Base-by-base conservation (phyloP, 169 alveolate genomes). In the Plasmodium blacklocki region DNA sequence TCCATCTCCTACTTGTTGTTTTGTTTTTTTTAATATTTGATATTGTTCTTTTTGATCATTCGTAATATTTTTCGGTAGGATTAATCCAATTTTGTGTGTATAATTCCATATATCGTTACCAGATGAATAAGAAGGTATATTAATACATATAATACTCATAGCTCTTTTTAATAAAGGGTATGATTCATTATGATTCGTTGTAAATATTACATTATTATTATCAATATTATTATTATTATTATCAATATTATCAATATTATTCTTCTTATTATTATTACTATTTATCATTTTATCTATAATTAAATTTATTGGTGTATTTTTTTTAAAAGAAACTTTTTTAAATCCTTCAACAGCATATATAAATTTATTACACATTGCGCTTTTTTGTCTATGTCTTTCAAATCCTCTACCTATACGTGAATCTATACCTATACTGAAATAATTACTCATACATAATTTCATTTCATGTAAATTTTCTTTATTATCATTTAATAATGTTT, bases 351-450 rank as follows among this genome's bases (percentile, higher is more conserved):
- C 0, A 3, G 83, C 15, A 68, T 94, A 94, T 62, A 94, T 76
- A 23, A 94, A 64, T 60, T 94, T 94, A 92, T 97, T 95, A 49
- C 94, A 75, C 18, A 93, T 83, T 56, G 96, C 90, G 50, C 92
- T 93, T 49, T 93, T 86, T 45, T 96, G 88, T 64, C 98, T 92
- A 49, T 92, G 94, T 67, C 97, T 96, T 85, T 97, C 99, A 93
- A 96, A 96, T 6, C 98, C 98, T 45, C 96, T 90, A 4, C 99
- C 99, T 60, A 97, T 96, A 83, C 98, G 87, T 18, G 98, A 97
- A 93, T 97, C 99, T 52, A 95, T 95, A 3, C 99, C 99, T 26
- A 97, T 93, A 71, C 98, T 95, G 88, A 96, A 97, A 86, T 96
- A 97, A 88, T 97, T 96, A n/a, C 97, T 94, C 98, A 97, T 96